Conservation (phyloP, 2,329 filamentous ascomycete genomes). For the Lomentospora prolificans region DNA sequence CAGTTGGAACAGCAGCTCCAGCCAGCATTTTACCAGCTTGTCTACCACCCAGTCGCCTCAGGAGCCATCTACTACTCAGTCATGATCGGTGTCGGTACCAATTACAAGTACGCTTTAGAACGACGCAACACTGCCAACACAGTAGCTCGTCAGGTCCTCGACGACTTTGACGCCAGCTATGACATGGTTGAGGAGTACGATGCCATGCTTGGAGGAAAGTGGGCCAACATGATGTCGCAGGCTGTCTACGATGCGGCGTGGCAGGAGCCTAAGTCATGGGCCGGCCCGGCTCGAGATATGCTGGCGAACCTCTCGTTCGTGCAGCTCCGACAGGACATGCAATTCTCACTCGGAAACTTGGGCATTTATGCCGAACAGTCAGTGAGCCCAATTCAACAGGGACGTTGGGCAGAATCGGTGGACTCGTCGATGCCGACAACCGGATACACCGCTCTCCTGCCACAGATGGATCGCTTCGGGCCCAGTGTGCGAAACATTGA, state of each 20-base stretch:
- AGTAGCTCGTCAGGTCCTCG: conserved; percentile 33
- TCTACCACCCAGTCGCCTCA: conserved; percentile 39
- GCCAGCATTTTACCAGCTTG: conserved; percentile 52
- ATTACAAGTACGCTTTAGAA: conserved; percentile 45
- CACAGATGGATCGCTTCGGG: conserved; percentile 34
- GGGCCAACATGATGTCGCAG: conserved; percentile 45
- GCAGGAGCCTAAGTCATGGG: conserved; percentile 10
- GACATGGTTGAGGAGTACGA: conserved; percentile 41
- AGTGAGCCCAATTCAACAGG: conserved; percentile 42
- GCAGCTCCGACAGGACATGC: conserved; percentile 26
- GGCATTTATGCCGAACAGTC: conserved; percentile 41
- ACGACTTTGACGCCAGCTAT: conserved; percentile 40
- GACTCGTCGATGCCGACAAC: conserved; percentile 21
- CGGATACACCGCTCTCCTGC: conserved; percentile 25
- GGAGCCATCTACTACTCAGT: conserved; percentile 12
- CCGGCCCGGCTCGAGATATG: conserved; percentile 33
- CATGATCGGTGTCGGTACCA: conserved; percentile 19
- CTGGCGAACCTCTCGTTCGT: conserved; percentile 38
- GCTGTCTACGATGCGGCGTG: conserved; percentile 27
- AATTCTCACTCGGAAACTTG: conserved; percentile 30
- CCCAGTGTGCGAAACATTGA: conserved; percentile 34
- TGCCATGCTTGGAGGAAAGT: conserved; percentile 39
- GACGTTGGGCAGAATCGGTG: conserved; percentile 42
- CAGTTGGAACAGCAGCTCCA: conserved; percentile 37
- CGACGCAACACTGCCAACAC: conserved; percentile 46